These are phyloP conservation scores for Scutellaria baicalensis DNA, from an alignment of 257 asterid species.

Conservation along the genomic window DNA sequence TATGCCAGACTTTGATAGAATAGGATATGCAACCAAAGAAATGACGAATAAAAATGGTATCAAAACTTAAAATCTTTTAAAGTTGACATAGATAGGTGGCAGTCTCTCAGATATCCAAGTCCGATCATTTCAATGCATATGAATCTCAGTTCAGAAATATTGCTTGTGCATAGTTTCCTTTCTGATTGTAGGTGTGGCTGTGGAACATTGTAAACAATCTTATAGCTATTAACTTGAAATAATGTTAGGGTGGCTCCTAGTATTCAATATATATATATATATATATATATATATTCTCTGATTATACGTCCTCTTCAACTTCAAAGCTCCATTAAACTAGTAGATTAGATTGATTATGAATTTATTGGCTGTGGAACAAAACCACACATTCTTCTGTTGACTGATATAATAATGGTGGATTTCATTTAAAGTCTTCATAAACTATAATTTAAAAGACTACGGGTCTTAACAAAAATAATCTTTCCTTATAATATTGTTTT, in stretches of 20 bases:
- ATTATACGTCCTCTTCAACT: conserved; percentile 6
- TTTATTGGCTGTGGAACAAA: conserved; percentile 1
- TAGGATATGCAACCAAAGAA: background rate
- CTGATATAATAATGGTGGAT: conserved; percentile 11
- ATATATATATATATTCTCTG: background rate
- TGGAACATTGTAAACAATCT: background rate
- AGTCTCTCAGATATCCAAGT: background rate
- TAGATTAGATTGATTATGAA: background rate
- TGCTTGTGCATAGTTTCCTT: background rate
- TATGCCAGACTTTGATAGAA: background rate
- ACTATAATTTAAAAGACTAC: background rate
- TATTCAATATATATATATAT: background rate
- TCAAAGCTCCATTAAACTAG: conserved; percentile 11
- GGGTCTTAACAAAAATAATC: background rate
- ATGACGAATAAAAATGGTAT: background rate
- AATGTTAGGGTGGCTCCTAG: background rate
- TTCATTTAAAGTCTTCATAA: conserved; percentile 4
- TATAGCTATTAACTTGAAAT: background rate
- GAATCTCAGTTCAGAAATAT: background rate
- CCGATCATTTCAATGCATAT: background rate
- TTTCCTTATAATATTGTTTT: background rate
- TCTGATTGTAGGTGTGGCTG: background rate
- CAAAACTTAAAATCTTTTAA: background rate
- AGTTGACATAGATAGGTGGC: background rate
- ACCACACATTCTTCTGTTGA: background rate